Base-by-base conservation (phyloP, 2,329 filamentous ascomycete species). In the Didymella pomorum region DNA sequence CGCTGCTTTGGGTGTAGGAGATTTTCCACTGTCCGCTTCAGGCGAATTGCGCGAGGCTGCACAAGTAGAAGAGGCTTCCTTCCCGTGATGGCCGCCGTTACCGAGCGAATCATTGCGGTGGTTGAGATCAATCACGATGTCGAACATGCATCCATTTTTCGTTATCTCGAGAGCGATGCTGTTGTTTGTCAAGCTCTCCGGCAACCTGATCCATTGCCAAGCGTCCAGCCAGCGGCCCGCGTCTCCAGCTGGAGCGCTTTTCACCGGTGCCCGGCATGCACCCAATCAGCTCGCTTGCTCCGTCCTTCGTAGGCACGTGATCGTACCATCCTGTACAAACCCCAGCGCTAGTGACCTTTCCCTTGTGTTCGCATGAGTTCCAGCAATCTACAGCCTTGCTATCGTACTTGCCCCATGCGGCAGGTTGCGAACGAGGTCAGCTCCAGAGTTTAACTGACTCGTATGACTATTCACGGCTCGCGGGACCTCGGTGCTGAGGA, bases 311-410 rank as follows among this genome's bases (percentile, higher is more conserved):
- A 28, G 8, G 46, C 63, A 66, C 60, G 65, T 66, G 63, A 69
- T 54, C 56, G 49, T 11, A 57, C 41, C 42, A 49, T 23, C 56
- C 65, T 65, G 62, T 62, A 64, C 54, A 43, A 51, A 45, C 25
- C 46, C 45, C 42, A 58, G 35, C 53, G 47, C 41, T 52, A 56
- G 29, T 25, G 46, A 41, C n/a, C 21, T 53, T 58, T 58, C 54
- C 63, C 56, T 69, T 57, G 56, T 47, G 54, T 61, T 62, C 67
- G 60, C 52, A 59, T 61, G 56, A 64, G 71, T 72, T 74, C 70
- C 71, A 74, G 71, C 58, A 59, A 69, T 74, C 71, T 54, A 74
- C 55, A 61, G 62, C 41, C 49, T 56, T 31, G 37, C 29, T 35
- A 16, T 46, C 35, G 52, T 45, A 54, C 47, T 62, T 74, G 50